Percentiles rank a stretch among this genome's conserved stretches.
Conservation (phyloP, 495 filamentous ascomycete genomes). For the Rusavskia elegans region DNA sequence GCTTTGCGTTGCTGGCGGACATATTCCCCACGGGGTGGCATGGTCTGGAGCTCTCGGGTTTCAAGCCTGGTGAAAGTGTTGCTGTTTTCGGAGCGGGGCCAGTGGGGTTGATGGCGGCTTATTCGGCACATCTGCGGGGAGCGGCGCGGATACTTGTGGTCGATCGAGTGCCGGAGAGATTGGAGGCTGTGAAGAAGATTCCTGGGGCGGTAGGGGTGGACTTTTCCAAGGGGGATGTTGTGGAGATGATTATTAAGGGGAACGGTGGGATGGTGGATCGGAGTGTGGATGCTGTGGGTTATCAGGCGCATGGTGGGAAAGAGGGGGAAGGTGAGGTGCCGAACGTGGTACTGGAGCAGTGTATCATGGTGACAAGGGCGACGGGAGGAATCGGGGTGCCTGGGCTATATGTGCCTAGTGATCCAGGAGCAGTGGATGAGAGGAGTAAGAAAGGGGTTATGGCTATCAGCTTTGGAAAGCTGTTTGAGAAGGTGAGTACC, state of each 20-base stretch:
- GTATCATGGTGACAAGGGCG: slow-evolving; percentile 29
- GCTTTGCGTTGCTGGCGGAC: slow-evolving; percentile 34
- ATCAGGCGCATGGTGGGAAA: slow-evolving; percentile 29
- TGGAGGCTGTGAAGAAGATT: slow-evolving; percentile 35
- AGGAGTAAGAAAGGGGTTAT: slow-evolving; percentile 35
- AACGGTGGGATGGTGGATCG: slow-evolving; percentile 33
- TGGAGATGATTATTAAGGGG: slow-evolving; percentile 14
- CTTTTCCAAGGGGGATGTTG: slow-evolving; percentile 23
- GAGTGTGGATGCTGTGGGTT: slow-evolving; percentile 37
- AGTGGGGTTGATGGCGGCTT: slow-evolving; percentile 42
- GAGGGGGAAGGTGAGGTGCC: slow-evolving; percentile 25
- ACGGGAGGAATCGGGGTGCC: slow-evolving; percentile 34
- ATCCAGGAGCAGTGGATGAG: slow-evolving; percentile 29
- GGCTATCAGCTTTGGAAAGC: slow-evolving; percentile 40
- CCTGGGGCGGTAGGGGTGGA: slow-evolving; percentile 24
- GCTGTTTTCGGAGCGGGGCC: slow-evolving; percentile 35
- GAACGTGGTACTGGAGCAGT: slow-evolving; percentile 30
- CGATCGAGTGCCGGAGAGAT: slow-evolving; percentile 35
- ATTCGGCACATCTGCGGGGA: slow-evolving; percentile 35
- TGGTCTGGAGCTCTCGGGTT: slow-evolving; percentile 35
- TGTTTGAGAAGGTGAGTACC: slow-evolving; percentile 38
- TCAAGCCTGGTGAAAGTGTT: slow-evolving; percentile 36
- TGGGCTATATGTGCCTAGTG: slow-evolving; percentile 27
- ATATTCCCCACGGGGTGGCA: slow-evolving; percentile 50
- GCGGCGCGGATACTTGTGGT: slow-evolving; percentile 38